These are phyloP conservation scores for Pestalotiopsis sp. DNA, from an alignment of 2,329 filamentous ascomycete genomes.

Conservation along the genomic window DNA sequence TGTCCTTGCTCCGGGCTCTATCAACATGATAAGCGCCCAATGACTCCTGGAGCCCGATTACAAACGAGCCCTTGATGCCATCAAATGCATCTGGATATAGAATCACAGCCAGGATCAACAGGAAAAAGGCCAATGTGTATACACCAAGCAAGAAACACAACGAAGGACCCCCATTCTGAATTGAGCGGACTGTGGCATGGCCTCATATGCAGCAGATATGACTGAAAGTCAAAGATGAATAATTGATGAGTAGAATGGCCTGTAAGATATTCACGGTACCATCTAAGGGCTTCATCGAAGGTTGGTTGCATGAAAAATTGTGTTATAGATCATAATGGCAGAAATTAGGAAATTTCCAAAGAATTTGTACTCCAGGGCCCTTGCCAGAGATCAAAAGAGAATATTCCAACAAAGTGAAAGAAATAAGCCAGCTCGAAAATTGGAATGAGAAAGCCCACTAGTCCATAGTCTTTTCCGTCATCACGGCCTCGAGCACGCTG, in stretches of 20 bases:
- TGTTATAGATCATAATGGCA: background rate
- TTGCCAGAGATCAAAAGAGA: background rate
- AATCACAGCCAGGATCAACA: background rate
- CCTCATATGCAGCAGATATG: no score
- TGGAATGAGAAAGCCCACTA: background rate
- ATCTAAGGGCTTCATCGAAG: no score
- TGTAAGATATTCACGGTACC: no score
- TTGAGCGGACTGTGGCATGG: no score
- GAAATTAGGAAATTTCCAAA: no score
- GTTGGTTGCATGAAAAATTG: background rate
- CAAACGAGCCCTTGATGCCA: background rate
- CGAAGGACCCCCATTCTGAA: no score
- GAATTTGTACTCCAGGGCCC: background rate
- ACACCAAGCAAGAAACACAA: no score
- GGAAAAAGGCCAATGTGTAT: background rate
- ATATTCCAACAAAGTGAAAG: background rate
- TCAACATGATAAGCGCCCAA: background rate
- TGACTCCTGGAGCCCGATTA: background rate
- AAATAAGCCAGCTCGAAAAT: background rate
- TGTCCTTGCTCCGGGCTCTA: background rate
- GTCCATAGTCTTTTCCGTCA: constrained; percentile 25
- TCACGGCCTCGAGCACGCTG: constrained; percentile 29
- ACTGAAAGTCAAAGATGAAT: no score
- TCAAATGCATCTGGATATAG: background rate
- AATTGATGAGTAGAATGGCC: no score